phyloP scores from a whole-genome alignment of 2,329 filamentous ascomycete species.

The Teratosphaeria viscida region DNA sequence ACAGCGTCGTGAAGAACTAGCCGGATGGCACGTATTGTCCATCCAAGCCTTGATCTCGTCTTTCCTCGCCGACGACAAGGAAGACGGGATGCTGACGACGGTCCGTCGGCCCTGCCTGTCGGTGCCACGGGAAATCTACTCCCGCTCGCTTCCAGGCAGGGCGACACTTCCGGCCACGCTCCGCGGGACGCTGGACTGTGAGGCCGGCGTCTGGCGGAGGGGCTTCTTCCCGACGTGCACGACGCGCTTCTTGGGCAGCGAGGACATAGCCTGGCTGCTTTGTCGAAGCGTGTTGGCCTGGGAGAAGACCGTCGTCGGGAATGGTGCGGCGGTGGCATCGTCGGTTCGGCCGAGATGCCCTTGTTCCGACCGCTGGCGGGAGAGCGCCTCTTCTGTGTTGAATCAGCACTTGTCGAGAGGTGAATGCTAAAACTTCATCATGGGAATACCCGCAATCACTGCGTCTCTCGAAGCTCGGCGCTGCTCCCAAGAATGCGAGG shows the following conservation, averaged over 20 bases:
- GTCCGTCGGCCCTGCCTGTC: not conserved
- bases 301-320: not conserved
- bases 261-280: not conserved
- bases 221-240: not conserved
- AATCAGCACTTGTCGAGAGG: not conserved
- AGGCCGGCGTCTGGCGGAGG: not conserved
- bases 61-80: not conserved
- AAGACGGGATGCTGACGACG: not conserved
- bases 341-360: not conserved
- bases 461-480: not conserved
- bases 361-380: not conserved
- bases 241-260: not conserved
- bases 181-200: not conserved
- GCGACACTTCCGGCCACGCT: not conserved
- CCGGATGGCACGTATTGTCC: not conserved
- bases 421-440: not conserved
- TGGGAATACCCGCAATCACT: not conserved
- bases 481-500: not conserved
- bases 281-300: not conserved
- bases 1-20: not conserved
- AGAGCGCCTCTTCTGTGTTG: not conserved
- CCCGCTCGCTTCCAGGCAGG: not conserved
- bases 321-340: not conserved
- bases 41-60: not conserved
- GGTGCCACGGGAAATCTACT: not conserved